Base-by-base conservation (phyloP, 2,329 filamentous ascomycete species). In the Fusarium siculi region DNA sequence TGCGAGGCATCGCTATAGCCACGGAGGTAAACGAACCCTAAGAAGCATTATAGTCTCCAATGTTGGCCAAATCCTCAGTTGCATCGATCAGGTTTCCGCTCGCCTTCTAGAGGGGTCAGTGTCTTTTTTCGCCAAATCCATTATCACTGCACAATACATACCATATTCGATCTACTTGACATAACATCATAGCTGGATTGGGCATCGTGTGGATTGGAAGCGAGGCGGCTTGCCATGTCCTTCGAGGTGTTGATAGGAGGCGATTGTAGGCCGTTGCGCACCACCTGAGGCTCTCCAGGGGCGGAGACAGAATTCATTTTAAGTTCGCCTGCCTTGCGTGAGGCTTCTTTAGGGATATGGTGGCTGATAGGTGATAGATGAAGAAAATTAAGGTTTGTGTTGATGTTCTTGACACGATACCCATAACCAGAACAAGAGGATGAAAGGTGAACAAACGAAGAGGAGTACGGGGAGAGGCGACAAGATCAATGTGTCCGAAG, bases 11-110 rank as follows among this genome's bases (percentile, higher is more conserved):
- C 12, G 25, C 44, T 14, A 34, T 49, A 47, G 28, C 21, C 5
- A 40, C 14, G 39, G 25, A 30, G n/a, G 11, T 16, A 30, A 21
- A 19, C 46, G 39, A 54, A 71, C 68, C 53, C 68, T 71, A 71
- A 55, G 62, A 53, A 71, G 52, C 42, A 54, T 49, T 44, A 5
- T 46, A 28, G 21, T n/a, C 25, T 50, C 28, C 19, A 21, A 46
- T 39, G 9, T 19, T 19, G n/a, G 36, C 28, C 60, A 57, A 42
- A 30, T 25, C 25, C 19, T 40, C 11, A 21, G 30, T n/a, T n/a
- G 19, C 8, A 28, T 43, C 28, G 16, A 10, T 25, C 40, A 46
- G 23, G 23, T 32, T 16, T 25, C 21, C 15, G 21, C 21, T 53
- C 9, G 49, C 19, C 44, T 68, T 46, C 39, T 68, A 43, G 15